phyloP scores from a whole-genome alignment of 202 grass and related monocot genomes.

The Zoysia matrella region DNA sequence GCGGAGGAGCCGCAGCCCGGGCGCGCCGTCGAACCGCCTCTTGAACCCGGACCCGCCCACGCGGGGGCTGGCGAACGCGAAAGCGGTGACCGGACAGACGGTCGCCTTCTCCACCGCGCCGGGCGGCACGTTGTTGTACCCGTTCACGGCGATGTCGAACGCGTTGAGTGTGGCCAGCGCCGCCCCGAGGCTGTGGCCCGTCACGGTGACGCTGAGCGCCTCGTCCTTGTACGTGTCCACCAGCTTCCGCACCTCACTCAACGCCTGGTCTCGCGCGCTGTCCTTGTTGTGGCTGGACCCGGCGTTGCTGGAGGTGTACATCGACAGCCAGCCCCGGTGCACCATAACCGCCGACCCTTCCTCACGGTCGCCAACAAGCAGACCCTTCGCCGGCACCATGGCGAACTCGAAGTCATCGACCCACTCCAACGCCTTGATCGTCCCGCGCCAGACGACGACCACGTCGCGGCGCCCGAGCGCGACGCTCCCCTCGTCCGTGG shows the following conservation, averaged over 20 bases:
- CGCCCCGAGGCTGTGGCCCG: conserved; percentile 68
- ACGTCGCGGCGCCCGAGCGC: conserved; percentile 62
- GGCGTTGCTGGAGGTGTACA: conserved; percentile 56
- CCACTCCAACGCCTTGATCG: conserved; percentile 58
- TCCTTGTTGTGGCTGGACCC: conserved; percentile 51
- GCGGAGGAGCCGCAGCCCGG: conserved; percentile 49
- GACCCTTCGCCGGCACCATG: conserved; percentile 37
- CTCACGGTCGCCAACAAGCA: not conserved
- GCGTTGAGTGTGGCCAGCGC: conserved; percentile 65
- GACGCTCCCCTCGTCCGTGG: conserved; percentile 55
- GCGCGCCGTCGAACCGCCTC: conserved; percentile 35
- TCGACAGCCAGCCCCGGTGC: conserved; percentile 57
- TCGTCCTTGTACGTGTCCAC: conserved; percentile 54
- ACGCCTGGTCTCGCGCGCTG: conserved; percentile 59
- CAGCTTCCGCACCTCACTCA: conserved; percentile 53
- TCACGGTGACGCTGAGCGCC: conserved; percentile 64
- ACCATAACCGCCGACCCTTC: conserved; percentile 25
- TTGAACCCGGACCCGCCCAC: conserved; percentile 55
- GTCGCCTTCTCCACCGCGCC: too few species aligned
- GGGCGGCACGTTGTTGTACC: conserved; percentile 25
- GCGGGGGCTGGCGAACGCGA: conserved; percentile 70
- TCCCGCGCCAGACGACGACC: conserved; percentile 71
- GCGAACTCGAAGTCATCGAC: conserved; percentile 57
- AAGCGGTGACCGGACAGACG: conserved; percentile 35
- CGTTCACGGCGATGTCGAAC: conserved; percentile 63